These are phyloP conservation scores for Saccharomyces paradoxus DNA, from an alignment of 805 yeast species.

Conservation along the genomic window DNA sequence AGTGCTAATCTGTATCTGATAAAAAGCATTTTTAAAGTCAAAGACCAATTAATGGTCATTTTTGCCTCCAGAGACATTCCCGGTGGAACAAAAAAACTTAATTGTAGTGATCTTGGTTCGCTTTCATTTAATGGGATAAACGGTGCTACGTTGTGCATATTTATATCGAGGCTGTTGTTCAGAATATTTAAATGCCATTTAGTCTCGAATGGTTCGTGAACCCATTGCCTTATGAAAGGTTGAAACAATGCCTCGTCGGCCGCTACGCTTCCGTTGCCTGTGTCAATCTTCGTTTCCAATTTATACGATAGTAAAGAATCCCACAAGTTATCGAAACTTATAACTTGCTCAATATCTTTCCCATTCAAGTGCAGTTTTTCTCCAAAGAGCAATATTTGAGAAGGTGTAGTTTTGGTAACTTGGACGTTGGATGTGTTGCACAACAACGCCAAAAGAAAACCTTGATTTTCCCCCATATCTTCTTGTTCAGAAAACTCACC, in stretches of 20 bases:
- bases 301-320: constrained; percentile 24
- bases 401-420: constrained; percentile 6
- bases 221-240: constrained; percentile 63
- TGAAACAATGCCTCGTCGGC: constrained; percentile 32
- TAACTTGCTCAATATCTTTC: constrained; percentile 10
- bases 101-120: constrained; percentile 14
- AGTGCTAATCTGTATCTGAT: constrained; percentile 70
- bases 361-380: background rate
- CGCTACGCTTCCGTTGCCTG: background rate
- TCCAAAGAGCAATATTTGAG: constrained; percentile 9
- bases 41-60: constrained; percentile 18
- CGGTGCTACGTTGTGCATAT: constrained; percentile 61
- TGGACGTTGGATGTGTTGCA: background rate
- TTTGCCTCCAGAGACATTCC: constrained; percentile 8
- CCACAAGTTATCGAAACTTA: constrained; percentile 21
- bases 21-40: constrained; percentile 59
- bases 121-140: constrained; percentile 41
- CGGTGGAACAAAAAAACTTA: constrained; percentile 21
- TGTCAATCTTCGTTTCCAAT: constrained; percentile 7
- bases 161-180: constrained; percentile 33
- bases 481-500: constrained; percentile 4
- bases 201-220: constrained; percentile 58
- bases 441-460: constrained; percentile 20
- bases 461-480: constrained; percentile 2
- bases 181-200: constrained; percentile 65